Base-by-base conservation (phyloP, 805 yeast species). In the Maudiozyma pseudohumilis region DNA sequence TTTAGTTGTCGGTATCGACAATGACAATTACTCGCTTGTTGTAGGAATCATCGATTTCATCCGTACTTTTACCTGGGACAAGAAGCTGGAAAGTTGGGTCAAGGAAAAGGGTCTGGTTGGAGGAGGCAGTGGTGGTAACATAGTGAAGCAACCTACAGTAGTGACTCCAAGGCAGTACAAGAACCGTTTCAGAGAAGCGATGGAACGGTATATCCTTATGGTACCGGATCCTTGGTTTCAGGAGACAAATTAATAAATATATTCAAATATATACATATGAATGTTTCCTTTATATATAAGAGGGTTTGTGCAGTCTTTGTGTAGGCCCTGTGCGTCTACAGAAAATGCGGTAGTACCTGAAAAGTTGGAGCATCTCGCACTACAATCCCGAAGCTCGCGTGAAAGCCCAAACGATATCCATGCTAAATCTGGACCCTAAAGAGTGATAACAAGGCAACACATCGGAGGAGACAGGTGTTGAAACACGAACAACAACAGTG, bases 51-150 rank as follows among this genome's bases (percentile, higher is more conserved):
- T 92, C 43, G 82, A 92, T 59, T 92, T 94, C 67, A 77, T 92
- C 31, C 64, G 99, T 41, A 87, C 98, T 0, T 92, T 89, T 52
- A 92, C 99, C 0, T 92, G 99, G 99, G 99, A 92, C 53, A 92
- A 92, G 60, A 92, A 88, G 60, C 74, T 92, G 20, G 99, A 92
- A 57, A 87, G 94, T 56, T 92, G 98, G 98, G 98, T 92, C 26
- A 92, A 92, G 56, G 98, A 94, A 40, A 82, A 85, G 50, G 88
- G 89, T 1, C 66, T 92, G 26, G 95, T 89, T 30, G 87, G 87
- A 5, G 87, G 86, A 5, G 48, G 45, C 4, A 48, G 49, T 7
- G 84, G 86, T 27, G 81, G 81, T 36, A 34, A 35, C 13, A 36
- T 37, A 22, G 84, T 86, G 1, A 89, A 84, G 50, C 95, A 84